These are phyloP conservation scores for Puccinellia tenuiflora DNA, from an alignment of 176 grass and related monocot genomes.

Conservation along the genomic window DNA sequence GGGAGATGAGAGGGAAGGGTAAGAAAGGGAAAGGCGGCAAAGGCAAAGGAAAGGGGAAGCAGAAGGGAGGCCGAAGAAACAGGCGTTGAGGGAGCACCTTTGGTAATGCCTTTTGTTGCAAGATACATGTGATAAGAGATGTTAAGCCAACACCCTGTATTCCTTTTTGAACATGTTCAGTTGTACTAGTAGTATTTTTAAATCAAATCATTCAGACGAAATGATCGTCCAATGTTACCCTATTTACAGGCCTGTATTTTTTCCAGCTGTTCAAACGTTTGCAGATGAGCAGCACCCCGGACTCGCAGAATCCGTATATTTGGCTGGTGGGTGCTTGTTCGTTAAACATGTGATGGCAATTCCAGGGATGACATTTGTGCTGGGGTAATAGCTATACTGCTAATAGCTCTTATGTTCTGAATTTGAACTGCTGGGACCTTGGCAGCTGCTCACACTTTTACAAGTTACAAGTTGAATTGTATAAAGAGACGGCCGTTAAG, in stretches of 20 bases:
- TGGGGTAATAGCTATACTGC: no score
- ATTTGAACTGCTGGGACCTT: background rate
- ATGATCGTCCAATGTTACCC: background rate
- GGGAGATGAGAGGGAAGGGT: slow-evolving; percentile 36
- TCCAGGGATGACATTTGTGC: background rate
- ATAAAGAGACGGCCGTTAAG: background rate
- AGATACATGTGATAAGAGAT: background rate
- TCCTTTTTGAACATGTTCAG: background rate
- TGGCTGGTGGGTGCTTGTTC: background rate
- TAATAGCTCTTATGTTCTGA: background rate
- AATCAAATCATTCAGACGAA: background rate
- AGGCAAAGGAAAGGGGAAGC: slow-evolving; percentile 43
- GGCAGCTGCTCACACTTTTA: background rate
- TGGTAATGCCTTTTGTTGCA: background rate
- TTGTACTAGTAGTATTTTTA: background rate
- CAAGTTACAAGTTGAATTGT: background rate
- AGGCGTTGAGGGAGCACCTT: slow-evolving; percentile 23
- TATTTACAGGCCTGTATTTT: background rate
- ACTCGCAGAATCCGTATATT: background rate
- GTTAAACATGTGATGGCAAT: background rate
- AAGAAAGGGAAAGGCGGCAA: slow-evolving; percentile 45
- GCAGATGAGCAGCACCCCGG: background rate
- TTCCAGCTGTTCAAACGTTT: background rate
- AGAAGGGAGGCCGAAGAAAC: slow-evolving; percentile 55
- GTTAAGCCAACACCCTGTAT: background rate